These are phyloP conservation scores for Gaultheria prostrata DNA, from an alignment of 148 eudicot species.

Conservation along the genomic window DNA sequence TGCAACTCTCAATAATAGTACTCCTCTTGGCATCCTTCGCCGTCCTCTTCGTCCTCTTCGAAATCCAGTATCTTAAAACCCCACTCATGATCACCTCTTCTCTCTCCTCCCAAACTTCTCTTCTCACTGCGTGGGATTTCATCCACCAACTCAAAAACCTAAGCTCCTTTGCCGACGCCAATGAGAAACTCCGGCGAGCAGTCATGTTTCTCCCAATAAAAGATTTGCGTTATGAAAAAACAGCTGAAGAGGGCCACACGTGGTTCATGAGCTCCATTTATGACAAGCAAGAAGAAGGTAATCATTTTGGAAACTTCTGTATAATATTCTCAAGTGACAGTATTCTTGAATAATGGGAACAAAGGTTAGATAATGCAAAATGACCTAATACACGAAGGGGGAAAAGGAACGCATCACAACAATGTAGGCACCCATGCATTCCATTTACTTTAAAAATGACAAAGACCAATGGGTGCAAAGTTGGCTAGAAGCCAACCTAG, in stretches of 20 bases:
- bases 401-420: no score
- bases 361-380: no score
- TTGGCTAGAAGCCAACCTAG: no score
- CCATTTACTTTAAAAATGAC: no score
- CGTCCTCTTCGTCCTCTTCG: constrained; percentile 43
- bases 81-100: neutral
- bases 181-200: constrained; percentile 37
- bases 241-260: constrained; percentile 62
- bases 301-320: no score
- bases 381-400: no score
- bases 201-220: constrained; percentile 74
- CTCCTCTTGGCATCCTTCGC: constrained; percentile 27
- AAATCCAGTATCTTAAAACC: constrained; percentile 36
- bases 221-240: constrained; percentile 47
- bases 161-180: constrained; percentile 11
- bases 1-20: constrained; percentile 20
- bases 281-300: constrained; percentile 57
- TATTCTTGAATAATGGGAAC: no score
- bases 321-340: no score
- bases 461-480: no score
- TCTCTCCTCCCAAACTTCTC: neutral
- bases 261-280: constrained; percentile 86
- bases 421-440: no score
- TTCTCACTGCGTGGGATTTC: constrained; percentile 15
- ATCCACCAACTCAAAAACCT: constrained; percentile 3